phyloP scores from a whole-genome alignment of 441 rosid species.

The Gossypium aridum region DNA sequence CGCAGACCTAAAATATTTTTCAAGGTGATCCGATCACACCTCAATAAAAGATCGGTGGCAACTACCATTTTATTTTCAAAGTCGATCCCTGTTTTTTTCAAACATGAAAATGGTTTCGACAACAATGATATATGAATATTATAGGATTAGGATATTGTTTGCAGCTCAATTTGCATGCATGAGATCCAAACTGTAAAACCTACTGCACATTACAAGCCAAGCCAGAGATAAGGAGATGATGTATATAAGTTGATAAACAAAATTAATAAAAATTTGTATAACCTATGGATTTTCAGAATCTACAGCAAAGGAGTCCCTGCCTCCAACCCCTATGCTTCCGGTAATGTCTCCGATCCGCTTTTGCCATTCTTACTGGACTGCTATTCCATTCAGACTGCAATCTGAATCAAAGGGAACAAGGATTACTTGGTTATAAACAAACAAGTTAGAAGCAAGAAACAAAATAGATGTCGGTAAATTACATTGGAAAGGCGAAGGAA shows the following conservation, averaged over 20 bases:
- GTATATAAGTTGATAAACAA: constrained; percentile 18
- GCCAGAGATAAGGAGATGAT: constrained; percentile 7
- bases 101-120: too few relatives aligned
- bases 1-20: too few relatives aligned
- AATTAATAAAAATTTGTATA: constrained; percentile 13
- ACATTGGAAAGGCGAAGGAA: constrained; percentile 89
- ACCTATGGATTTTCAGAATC: constrained; percentile 53
- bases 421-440: background rate
- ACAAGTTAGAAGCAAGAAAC: background rate
- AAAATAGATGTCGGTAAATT: constrained; percentile 11
- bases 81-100: too few relatives aligned
- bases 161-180: constrained; percentile 2
- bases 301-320: constrained; percentile 71
- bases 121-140: background rate
- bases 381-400: constrained; percentile 84
- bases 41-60: too few relatives aligned
- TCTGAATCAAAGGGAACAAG: constrained; percentile 28
- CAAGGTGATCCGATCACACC: too few relatives aligned
- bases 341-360: constrained; percentile 48
- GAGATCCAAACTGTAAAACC: constrained; percentile 9
- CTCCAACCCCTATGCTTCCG: constrained; percentile 58
- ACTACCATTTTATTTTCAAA: too few relatives aligned
- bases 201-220: constrained; percentile 12
- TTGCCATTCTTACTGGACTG: constrained; percentile 88
- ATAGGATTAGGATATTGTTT: constrained; percentile 4